phyloP scores from a whole-genome alignment of 1,284 basidiomycete genomes.

The Pseudomicrostroma phylloplanum region DNA sequence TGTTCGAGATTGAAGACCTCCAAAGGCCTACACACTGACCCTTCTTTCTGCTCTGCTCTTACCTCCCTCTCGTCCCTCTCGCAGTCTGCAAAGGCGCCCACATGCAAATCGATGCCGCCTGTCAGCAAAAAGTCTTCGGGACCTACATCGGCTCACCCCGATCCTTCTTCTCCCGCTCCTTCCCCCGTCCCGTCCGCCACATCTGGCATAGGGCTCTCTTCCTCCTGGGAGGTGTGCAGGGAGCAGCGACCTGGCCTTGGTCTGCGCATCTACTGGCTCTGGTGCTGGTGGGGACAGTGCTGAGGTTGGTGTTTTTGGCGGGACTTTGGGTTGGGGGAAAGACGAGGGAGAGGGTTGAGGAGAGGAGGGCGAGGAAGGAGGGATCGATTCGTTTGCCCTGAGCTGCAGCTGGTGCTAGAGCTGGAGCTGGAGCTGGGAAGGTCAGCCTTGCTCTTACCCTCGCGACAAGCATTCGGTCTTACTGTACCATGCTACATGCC shows the following conservation, averaged over 20 bases:
- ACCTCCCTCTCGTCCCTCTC: not conserved
- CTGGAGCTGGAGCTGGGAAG: too few relatives aligned
- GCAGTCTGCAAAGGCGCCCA: constrained; percentile 35
- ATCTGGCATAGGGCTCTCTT: not conserved
- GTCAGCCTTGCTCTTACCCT: too few relatives aligned
- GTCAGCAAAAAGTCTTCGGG: constrained; percentile 40
- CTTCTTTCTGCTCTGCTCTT: not conserved
- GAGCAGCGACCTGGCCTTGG: not conserved
- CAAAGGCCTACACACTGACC: too few relatives aligned
- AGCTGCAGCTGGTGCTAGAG: not conserved
- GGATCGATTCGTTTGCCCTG: not conserved
- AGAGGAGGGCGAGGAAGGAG: not conserved
- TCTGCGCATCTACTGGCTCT: not conserved
- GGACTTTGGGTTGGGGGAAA: not conserved
- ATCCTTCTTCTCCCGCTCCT: not conserved
- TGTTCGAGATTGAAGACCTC: not conserved
- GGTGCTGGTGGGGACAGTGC: not conserved
- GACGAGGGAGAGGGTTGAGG: not conserved
- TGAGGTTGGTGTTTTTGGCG: not conserved
- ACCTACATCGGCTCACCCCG: constrained; percentile 33
- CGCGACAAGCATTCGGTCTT: too few relatives aligned
- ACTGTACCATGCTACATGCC: not conserved
- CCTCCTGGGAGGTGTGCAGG: not conserved
- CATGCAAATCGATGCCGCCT: constrained; percentile 46
- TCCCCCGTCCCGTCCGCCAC: not conserved